Percentiles rank a stretch among this genome's conserved stretches.
phyloP scores from a whole-genome alignment of 768 basidiomycete genomes.

The Leucosporidium scottii region DNA sequence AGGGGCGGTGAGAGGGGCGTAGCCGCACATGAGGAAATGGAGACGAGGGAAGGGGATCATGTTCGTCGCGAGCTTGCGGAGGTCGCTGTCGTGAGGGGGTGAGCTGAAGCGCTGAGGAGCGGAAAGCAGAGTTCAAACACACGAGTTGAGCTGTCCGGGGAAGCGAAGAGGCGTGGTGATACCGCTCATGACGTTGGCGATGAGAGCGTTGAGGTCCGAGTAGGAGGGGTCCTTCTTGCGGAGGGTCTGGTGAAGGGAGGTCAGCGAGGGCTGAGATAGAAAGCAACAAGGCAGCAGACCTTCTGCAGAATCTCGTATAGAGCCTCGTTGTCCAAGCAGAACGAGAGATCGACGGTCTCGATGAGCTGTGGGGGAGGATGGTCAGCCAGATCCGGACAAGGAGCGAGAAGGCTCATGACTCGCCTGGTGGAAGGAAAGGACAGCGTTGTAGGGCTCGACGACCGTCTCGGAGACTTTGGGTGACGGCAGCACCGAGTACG shows the following conservation, averaged over 20 bases:
- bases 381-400: too few relatives aligned
- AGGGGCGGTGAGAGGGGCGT: conserved; percentile 75
- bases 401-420: too few relatives aligned
- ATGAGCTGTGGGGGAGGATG: conserved; percentile 40
- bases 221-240: conserved; percentile 40
- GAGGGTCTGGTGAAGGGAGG: conserved; percentile 26
- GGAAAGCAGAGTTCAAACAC: not conserved
- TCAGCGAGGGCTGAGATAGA: not conserved
- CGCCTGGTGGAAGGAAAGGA: conserved; percentile 65
- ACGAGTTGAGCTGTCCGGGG: conserved; percentile 80
- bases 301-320: conserved; percentile 42
- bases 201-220: conserved; percentile 51
- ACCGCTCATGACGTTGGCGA: conserved; percentile 88
- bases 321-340: conserved; percentile 56
- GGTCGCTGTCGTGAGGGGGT: conserved; percentile 51
- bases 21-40: conserved; percentile 94
- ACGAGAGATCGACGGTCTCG: conserved; percentile 73
- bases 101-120: not conserved
- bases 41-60: conserved; percentile 92
- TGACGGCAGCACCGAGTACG: conserved; percentile 53
- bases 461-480: conserved; percentile 56
- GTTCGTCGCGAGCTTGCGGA: conserved; percentile 87
- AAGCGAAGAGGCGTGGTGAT: conserved; percentile 81
- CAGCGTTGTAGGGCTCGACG: conserved; percentile 65
- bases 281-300: not conserved